These are phyloP conservation scores for Quercus glauca DNA, from an alignment of 306 rosid species.

Conservation along the genomic window DNA sequence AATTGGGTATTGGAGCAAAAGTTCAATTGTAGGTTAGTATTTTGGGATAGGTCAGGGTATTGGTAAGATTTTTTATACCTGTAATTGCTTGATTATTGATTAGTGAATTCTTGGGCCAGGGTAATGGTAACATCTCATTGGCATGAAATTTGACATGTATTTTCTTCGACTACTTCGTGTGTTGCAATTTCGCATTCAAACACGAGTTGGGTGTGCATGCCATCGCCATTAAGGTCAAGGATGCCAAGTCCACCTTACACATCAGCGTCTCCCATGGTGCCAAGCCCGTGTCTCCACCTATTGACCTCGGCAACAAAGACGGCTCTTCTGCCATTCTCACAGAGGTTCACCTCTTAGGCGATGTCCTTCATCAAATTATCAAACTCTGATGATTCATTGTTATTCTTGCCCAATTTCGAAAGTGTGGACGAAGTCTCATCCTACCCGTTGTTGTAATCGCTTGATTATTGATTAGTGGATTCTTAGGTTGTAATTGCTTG, in stretches of 20 bases:
- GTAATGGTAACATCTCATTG: no score
- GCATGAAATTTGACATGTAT: no score
- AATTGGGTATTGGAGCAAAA: no score
- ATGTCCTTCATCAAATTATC: constrained; percentile 53
- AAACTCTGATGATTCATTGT: constrained; percentile 13
- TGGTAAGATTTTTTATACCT: no score
- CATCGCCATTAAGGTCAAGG: constrained; percentile 61
- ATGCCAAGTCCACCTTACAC: constrained; percentile 54
- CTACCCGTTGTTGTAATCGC: constrained; percentile 7
- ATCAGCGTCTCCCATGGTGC: constrained; percentile 68
- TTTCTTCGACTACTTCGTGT: constrained; percentile 37
- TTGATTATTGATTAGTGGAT: no score
- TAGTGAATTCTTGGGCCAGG: no score
- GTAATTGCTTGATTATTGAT: no score
- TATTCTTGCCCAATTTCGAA: constrained; percentile 79
- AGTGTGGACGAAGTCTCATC: constrained; percentile 30
- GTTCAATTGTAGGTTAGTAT: no score
- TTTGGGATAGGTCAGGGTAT: no score
- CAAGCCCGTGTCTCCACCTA: constrained; percentile 34
- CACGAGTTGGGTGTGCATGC: constrained; percentile 84
- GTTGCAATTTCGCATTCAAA: constrained; percentile 45
- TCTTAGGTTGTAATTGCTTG: no score
- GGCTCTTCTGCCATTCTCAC: constrained; percentile 41
- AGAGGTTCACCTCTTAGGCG: constrained; percentile 73
- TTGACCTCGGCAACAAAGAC: constrained; percentile 23